These are phyloP conservation scores for Diplodia seriata DNA, from an alignment of 2,329 filamentous ascomycete species.

Conservation along the genomic window DNA sequence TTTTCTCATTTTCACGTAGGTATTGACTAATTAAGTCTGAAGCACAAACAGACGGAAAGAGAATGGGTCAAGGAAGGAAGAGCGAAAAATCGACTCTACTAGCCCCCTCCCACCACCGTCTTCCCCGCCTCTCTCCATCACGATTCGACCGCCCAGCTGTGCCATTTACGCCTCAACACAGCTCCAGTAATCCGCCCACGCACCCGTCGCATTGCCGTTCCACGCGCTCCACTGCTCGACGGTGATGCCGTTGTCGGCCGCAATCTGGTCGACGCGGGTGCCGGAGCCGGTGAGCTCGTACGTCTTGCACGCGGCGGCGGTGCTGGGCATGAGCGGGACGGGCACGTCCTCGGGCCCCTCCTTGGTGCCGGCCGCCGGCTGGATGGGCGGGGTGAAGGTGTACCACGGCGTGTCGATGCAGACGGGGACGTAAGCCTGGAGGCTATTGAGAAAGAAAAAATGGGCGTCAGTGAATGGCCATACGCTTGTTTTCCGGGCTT, in stretches of 20 bases:
- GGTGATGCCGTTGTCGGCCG: conserved; percentile 38
- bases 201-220: conserved; percentile 29
- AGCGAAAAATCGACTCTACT: background rate
- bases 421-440: conserved; percentile 45
- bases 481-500: too few relatives aligned
- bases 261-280: conserved; percentile 24
- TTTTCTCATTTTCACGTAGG: too few relatives aligned
- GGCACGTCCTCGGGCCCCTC: conserved; percentile 34
- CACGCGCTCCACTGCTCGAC: conserved; percentile 23
- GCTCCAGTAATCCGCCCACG: conserved; percentile 30
- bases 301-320: conserved; percentile 40
- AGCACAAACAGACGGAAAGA: background rate
- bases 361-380: conserved; percentile 36
- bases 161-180: conserved; percentile 30
- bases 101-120: background rate
- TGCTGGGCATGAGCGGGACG: conserved; percentile 43
- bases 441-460: conserved; percentile 26
- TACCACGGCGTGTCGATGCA: conserved; percentile 43
- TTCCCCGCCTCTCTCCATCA: background rate
- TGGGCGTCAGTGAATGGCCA: conserved; percentile 35
- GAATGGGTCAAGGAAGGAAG: background rate
- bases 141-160: background rate
- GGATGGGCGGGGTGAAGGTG: conserved; percentile 37
- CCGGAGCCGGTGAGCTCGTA: conserved; percentile 39
- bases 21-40: too few relatives aligned